Base-by-base conservation (phyloP, 495 filamentous ascomycete genomes). In the Hyaloscypha finlandica region DNA sequence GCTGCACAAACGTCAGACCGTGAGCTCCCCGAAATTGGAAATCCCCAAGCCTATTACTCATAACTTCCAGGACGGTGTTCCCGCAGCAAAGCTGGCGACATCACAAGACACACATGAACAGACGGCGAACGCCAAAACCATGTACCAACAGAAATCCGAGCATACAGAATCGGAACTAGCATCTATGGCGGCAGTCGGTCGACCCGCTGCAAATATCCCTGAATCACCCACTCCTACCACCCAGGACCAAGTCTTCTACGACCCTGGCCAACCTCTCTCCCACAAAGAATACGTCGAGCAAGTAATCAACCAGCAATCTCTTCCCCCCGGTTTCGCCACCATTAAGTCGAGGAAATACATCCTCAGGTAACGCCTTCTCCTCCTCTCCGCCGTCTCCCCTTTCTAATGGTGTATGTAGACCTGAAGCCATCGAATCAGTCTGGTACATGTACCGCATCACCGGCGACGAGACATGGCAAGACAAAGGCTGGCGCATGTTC, bases 401-500 rank as follows among this genome's bases (percentile, higher is more conserved):
- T 62, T 66, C 85, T 89, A 69, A 79, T 61, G 16, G n/a, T 32
- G 35, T 8, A 37, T 14, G 25, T 64, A 93, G 92, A 55, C 93
- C 93, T 54, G 93, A 97, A 81, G 93, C 93, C 3, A 96, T 97
- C 69, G 93, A 97, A 76, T 96, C 92, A 2, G 92, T 97, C 16
- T 97, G 92, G 84, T 93, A 96, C 81, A 92, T 97, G 90, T 96
- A 91, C 81, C 91, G 93, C 72, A 88, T 95, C 69, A 97, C 93
- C 0, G 93, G 92, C 61, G 90, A 95, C 63, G 76, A 83, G 0
- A 75, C 78, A 56, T 97, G 92, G 92, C 91, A 92, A 63, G 86
- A 90, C 64, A 90, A 91, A 70, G 93, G 93, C 22, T 97, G 93
- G 93, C 84, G 86, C 59, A 97, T 97, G 93, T 97, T 93, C 74